Conservation (phyloP, 441 rosid genomes). For the Pelargonium australe region DNA sequence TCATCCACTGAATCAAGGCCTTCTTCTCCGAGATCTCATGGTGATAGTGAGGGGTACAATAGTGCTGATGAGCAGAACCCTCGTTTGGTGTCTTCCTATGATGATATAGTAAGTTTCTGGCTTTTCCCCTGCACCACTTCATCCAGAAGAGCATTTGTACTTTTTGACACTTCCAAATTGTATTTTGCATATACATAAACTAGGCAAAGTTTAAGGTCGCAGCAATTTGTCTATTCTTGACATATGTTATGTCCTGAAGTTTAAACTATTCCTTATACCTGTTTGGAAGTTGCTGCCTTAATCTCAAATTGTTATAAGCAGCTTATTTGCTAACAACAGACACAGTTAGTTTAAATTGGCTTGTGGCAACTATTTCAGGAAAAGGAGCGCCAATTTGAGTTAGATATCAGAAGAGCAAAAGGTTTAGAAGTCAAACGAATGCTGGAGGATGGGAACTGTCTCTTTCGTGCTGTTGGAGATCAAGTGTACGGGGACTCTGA, state of each 20-base stretch:
- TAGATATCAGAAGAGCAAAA: conserved; percentile 62
- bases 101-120: conserved; percentile 52
- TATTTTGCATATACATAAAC: background rate
- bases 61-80: conserved; percentile 94
- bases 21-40: conserved; percentile 90
- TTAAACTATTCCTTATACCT: no score
- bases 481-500: conserved; percentile 97
- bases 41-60: conserved; percentile 85
- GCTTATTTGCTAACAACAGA: background rate
- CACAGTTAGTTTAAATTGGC: conserved; percentile 5
- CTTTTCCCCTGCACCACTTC: background rate
- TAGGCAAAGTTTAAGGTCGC: background rate
- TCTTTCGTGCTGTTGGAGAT: conserved; percentile 94
- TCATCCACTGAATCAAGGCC: conserved; percentile 84
- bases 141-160: background rate
- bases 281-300: no score
- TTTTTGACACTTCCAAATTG: background rate
- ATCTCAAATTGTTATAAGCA: no score
- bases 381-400: conserved; percentile 86
- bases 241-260: background rate
- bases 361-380: conserved; percentile 44
- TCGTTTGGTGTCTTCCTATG: conserved; percentile 58
- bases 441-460: conserved; percentile 98
- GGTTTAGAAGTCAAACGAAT: conserved; percentile 83
- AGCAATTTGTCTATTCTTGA: background rate